Evolutionary conservation across 2,329 filamentous ascomycete species (phyloP).

Genomic region (Ceratocystis eucalypticola): DNA sequence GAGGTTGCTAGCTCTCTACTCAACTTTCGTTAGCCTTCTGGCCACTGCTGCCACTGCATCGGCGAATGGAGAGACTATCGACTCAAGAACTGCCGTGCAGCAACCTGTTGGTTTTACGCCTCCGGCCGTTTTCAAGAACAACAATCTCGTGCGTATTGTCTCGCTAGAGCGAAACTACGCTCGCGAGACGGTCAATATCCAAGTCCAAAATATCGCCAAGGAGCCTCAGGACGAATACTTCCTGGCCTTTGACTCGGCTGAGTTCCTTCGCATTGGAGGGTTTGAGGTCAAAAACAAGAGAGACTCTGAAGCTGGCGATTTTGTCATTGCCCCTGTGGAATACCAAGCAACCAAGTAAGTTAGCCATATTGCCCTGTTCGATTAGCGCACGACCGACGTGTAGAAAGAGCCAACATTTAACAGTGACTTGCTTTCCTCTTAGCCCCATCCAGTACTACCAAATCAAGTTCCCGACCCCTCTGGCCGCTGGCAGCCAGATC

Average conservation of each 20-base stretch:
- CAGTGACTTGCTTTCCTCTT: slow-evolving; percentile 3
- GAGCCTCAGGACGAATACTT: slow-evolving; percentile 81
- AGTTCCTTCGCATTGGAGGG: slow-evolving; percentile 66
- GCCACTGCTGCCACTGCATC: slow-evolving; percentile 33
- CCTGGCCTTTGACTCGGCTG: slow-evolving; percentile 65
- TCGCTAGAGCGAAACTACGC: slow-evolving; percentile 89
- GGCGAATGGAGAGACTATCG: slow-evolving; percentile 27
- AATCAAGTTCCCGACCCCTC: slow-evolving; percentile 61
- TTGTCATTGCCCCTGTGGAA: slow-evolving; percentile 56
- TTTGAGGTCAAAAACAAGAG: slow-evolving; percentile 92
- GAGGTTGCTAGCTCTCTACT: slow-evolving; percentile 37
- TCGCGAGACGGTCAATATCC: slow-evolving; percentile 83
- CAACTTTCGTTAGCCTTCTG: slow-evolving; percentile 46
- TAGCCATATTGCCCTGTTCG: slow-evolving; percentile 13
- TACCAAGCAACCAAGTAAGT: slow-evolving; percentile 45
- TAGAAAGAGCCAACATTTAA: slow-evolving; percentile 19
- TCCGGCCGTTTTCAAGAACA: slow-evolving; percentile 74
- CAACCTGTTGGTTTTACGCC: slow-evolving; percentile 61
- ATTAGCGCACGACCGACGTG: neutral
- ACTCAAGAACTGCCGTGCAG: slow-evolving; percentile 43
- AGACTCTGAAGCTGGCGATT: slow-evolving; percentile 44
- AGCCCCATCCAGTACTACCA: slow-evolving; percentile 72
- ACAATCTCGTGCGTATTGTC: slow-evolving; percentile 76
- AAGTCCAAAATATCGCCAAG: slow-evolving; percentile 74
- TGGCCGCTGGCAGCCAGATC: slow-evolving; percentile 63